Evolutionary conservation across 176 grass and related monocot genomes (phyloP), one percentile per base, ranked within the genome.

Genomic region (maize (Zea mays)): DNA sequence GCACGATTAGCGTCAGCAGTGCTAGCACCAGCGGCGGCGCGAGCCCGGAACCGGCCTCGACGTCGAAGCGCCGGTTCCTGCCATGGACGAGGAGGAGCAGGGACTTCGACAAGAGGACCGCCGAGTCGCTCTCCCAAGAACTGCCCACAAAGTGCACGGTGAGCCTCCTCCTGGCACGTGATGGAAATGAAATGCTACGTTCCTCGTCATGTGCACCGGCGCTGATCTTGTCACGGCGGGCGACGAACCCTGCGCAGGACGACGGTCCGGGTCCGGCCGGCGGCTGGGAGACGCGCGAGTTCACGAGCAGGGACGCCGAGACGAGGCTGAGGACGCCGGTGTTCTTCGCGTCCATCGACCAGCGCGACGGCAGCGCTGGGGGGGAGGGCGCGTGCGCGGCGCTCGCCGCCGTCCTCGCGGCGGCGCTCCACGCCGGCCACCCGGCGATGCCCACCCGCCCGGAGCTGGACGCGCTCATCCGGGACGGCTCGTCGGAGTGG

Each of bases 331-430:
- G 34, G 89, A 86, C 90, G 74, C 61, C 83, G 20, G 85, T 90
- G 41, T 99, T 99, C 86, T 99, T 93, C 43, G 96, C 92, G 17
- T 99, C 96, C 21, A 96, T 99, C 61, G 96, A 99, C 84, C 96
- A 99, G 86, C 90, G 96, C 12, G 92, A 95, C 51, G 87, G 78
- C 74, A 96, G 71, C 57, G 96, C 96, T 16, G 90, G 92, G 51
- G 96, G 96, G 15, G 92, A 99, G 90, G 95, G 96, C 76, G 96
- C 96, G 43, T 99, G 96, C 90, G 93, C 92, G 36, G 88, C 90
- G 76, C 88, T 99, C 4, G 96, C 96, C 10, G 90, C 92, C 0
- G 83, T 99, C 62, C 80, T 99, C 2, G 90, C 96, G 10, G 81
- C 91, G 7, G 83, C 92, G 35, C 89, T 99, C 19, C 89, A 95